Conservation (phyloP, 1,284 basidiomycete species). For the Exobasidium cylindrosporum region DNA sequence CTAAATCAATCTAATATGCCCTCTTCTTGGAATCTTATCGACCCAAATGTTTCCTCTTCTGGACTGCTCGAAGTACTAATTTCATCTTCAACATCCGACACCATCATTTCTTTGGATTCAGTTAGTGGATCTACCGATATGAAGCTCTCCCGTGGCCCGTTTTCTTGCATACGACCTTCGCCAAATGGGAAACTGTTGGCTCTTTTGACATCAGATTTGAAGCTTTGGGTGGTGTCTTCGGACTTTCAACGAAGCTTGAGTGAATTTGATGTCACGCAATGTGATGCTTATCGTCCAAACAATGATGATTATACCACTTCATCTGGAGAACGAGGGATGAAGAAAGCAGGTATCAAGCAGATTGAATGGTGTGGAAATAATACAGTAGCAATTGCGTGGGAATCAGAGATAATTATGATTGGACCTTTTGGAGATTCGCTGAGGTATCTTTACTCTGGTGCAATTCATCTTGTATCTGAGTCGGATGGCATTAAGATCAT, state of each 20-base stretch:
- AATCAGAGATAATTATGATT: conserved; percentile 73
- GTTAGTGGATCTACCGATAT: conserved; percentile 31
- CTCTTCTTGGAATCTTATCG: conserved; percentile 15
- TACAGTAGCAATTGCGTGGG: conserved; percentile 83
- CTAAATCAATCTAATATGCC: conserved; percentile 6
- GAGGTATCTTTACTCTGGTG: conserved; percentile 73
- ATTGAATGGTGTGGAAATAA: conserved; percentile 96
- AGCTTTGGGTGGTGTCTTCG: conserved; percentile 86
- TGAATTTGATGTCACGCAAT: conserved; percentile 64
- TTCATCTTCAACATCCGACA: conserved; percentile 7
- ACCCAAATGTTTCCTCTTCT: conserved; percentile 7
- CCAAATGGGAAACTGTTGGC: conserved; percentile 92
- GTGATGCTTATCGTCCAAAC: conserved; percentile 26
- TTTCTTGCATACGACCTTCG: conserved; percentile 78
- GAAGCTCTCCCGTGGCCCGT: conserved; percentile 82
- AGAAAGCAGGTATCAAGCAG: conserved; percentile 34
- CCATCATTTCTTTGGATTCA: conserved; percentile 27
- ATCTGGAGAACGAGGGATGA: conserved; percentile 17
- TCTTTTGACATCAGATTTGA: conserved; percentile 69
- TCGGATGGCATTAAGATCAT: conserved; percentile 81
- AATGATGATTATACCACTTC: neutral
- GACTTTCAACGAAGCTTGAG: conserved; percentile 86
- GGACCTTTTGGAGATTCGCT: conserved; percentile 87
- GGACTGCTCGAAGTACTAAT: conserved; percentile 9
- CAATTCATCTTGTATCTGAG: conserved; percentile 76